These are phyloP conservation scores for Echinosophora koreensis DNA, from an alignment of 306 rosid species.

Conservation along the genomic window DNA sequence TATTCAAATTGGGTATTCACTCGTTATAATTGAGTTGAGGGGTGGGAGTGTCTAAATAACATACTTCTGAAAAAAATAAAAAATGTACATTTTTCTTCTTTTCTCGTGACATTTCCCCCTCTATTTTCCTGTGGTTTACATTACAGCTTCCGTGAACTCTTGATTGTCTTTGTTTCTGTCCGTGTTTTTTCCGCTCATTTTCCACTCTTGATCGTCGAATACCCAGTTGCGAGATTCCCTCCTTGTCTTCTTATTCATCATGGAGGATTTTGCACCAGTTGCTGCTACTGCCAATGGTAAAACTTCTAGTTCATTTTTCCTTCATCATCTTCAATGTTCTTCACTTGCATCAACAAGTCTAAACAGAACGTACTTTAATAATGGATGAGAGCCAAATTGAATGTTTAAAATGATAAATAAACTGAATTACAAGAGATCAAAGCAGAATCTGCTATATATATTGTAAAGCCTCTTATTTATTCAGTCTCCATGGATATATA, in stretches of 20 bases:
- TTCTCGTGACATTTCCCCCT: too few relatives aligned
- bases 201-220: not conserved
- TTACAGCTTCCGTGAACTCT: too few relatives aligned
- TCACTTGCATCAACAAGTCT: not conserved
- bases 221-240: constrained; percentile 18
- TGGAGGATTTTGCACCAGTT: constrained; percentile 47
- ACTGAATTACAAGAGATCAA: not conserved
- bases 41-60: too few relatives aligned
- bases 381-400: not conserved
- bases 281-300: constrained; percentile 47
- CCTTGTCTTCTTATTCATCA: constrained; percentile 37
- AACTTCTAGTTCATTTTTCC: not conserved
- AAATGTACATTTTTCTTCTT: too few relatives aligned
- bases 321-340: not conserved
- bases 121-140: too few relatives aligned
- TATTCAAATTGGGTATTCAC: too few relatives aligned
- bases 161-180: too few relatives aligned
- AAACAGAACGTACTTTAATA: not conserved
- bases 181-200: not conserved
- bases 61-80: too few relatives aligned
- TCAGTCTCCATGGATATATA: too few relatives aligned
- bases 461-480: too few relatives aligned
- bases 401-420: not conserved
- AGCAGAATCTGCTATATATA: not conserved
- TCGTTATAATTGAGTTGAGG: too few relatives aligned